Conservation (phyloP, 2,329 filamentous ascomycete genomes). For the Penicillium nordicum region DNA sequence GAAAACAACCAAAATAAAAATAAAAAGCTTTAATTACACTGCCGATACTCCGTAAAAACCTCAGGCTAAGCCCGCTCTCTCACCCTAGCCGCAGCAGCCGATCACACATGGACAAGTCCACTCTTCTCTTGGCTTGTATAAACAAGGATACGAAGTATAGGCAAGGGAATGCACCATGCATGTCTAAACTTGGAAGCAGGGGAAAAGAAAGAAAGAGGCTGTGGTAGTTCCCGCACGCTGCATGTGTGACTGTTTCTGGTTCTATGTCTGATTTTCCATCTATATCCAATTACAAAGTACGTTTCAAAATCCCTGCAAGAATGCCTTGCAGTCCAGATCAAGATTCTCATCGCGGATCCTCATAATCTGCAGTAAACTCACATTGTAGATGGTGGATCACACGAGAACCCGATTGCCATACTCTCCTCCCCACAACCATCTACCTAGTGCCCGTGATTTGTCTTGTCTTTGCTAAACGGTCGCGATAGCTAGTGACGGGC, state of each 20-base stretch:
- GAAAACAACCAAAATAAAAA: background rate
- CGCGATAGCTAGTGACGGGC: background rate
- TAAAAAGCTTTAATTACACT: background rate
- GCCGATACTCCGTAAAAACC: background rate
- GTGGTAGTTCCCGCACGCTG: background rate
- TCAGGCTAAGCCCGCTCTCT: background rate
- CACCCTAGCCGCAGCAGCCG: constrained; percentile 5
- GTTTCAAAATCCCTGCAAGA: background rate
- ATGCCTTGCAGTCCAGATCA: constrained; percentile 1
- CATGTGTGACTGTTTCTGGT: background rate
- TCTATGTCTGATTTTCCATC: background rate
- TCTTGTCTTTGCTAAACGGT: background rate
- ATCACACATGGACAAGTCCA: background rate
- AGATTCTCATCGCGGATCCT: background rate
- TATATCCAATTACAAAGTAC: background rate
- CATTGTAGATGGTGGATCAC: background rate
- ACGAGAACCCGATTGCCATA: background rate
- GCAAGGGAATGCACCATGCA: background rate
- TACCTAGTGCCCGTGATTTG: background rate
- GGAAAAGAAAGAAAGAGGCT: background rate
- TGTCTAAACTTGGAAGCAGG: constrained; percentile 7
- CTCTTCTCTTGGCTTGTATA: background rate
- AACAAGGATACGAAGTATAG: background rate
- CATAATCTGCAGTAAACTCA: background rate
- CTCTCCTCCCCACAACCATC: background rate